Base-by-base conservation (phyloP, 768 basidiomycete species). In the Russula brevipes region DNA sequence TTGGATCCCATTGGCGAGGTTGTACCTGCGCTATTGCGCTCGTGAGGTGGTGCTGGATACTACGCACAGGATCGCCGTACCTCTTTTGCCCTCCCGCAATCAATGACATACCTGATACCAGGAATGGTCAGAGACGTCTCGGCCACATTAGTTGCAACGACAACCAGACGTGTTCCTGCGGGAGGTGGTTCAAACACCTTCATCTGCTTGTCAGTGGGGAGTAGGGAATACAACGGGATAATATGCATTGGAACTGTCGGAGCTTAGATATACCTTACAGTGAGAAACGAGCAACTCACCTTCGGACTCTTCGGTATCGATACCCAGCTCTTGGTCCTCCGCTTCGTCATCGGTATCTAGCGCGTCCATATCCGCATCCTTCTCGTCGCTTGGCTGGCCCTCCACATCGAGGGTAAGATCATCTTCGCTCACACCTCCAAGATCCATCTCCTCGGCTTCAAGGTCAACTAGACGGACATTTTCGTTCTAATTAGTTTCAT, bases 81-180 rank as follows among this genome's bases (percentile, higher is more conserved):
- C 81, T 98, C 94, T 76, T 99, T 98, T 5, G 91, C 93, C 67
- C 95, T 82, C 5, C 96, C 96, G 69, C 89, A 89, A 72, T 99
- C 96, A 35, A 99, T 85, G n/a, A 99, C 96, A 74, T 99, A 99
- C 16, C 91, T 89, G 69, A 99, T 95, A 6, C 91, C 91, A 31
- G 96, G 96, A 63, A 99, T 99, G 0, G 96, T 98, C 38, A 98
- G 78, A 7, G 96, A 97, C 0, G 96, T 98, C 73, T 98, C 96
- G 1, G 96, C 96, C 33, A 98, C 89, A 72, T 98, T 98, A 1
- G 96, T 98, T 2, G 96, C 85, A 5, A 99, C 87, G 16, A 98
- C 93, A 14, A 98, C 94, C 4, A 99, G 80, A 41, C 97, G 89
- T 63, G 80, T 77, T 5, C 87, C 90, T 5, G 79, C 74, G 0